A percentile compares a stretch with the other conserved stretches of the same genome.
Evolutionary conservation across 2,329 filamentous ascomycete species (phyloP).

Genomic region (Fusarium sp.): DNA sequence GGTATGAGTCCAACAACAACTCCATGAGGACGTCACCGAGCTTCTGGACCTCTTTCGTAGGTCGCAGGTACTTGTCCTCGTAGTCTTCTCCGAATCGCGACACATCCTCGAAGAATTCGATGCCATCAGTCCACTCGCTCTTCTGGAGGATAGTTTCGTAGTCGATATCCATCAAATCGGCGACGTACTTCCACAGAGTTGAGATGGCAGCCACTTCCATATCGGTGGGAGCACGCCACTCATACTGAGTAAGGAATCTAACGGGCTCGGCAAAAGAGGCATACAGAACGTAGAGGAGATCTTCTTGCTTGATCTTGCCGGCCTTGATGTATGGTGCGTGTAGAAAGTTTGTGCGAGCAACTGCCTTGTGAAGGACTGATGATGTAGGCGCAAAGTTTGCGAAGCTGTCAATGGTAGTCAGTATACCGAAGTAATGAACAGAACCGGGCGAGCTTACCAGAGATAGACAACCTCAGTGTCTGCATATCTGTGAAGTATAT

Average conservation of each 20-base stretch:
- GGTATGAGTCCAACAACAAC: slow-evolving; percentile 67
- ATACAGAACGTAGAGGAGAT: slow-evolving; percentile 55
- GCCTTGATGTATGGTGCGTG: slow-evolving; percentile 52
- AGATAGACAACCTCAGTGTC: slow-evolving; percentile 54
- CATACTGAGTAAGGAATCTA: slow-evolving; percentile 71
- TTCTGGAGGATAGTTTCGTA: slow-evolving; percentile 55
- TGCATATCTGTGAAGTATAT: slow-evolving; percentile 50
- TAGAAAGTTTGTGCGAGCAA: slow-evolving; percentile 55
- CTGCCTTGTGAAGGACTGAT: slow-evolving; percentile 48
- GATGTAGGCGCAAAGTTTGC: slow-evolving; percentile 46
- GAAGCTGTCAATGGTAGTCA: slow-evolving; percentile 43
- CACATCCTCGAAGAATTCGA: slow-evolving; percentile 64
- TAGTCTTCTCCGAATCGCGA: slow-evolving; percentile 64
- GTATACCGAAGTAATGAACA: not conserved
- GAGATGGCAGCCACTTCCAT: slow-evolving; percentile 75
- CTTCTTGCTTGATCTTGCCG: slow-evolving; percentile 52
- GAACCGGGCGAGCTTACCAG: slow-evolving; percentile 42
- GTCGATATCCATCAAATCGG: slow-evolving; percentile 75
- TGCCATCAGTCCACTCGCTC: slow-evolving; percentile 59
- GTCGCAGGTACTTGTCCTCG: slow-evolving; percentile 69
- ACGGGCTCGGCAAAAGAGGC: slow-evolving; percentile 75
- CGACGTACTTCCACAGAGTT: slow-evolving; percentile 77
- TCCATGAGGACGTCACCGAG: slow-evolving; percentile 69
- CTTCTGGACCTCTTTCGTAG: slow-evolving; percentile 59
- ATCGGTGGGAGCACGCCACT: slow-evolving; percentile 75